Conservation (phyloP, 768 basidiomycete species). For the Termitomyces sp. region DNA sequence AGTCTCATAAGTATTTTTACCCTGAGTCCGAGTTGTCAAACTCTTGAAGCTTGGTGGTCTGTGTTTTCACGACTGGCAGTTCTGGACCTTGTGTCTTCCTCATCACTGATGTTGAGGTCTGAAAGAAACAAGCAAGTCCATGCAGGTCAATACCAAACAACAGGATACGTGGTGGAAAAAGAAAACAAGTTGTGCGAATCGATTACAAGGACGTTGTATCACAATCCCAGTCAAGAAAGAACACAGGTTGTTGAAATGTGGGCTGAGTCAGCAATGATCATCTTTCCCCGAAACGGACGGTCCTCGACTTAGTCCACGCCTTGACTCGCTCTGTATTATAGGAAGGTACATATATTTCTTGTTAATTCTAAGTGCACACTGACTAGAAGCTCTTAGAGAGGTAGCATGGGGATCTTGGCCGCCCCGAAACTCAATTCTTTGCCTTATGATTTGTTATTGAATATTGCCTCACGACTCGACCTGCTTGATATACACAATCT, state of each 20-base stretch:
- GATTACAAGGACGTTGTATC: not conserved
- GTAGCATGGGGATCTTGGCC: conserved; percentile 3
- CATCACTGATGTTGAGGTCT: not conserved
- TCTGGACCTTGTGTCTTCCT: not conserved
- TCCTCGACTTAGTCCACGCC: not conserved
- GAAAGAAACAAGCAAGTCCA: not conserved
- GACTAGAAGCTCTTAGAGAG: not conserved
- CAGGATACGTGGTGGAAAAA: not conserved
- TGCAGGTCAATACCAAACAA: not conserved
- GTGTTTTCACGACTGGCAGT: no score
- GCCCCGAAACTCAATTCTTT: conserved; percentile 30
- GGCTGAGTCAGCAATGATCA: conserved; percentile 3
- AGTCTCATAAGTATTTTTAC: not conserved
- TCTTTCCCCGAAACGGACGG: not conserved
- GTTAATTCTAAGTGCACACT: not conserved
- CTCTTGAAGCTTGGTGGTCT: not conserved
- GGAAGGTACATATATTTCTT: not conserved
- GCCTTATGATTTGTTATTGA: conserved; percentile 67
- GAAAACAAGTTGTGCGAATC: not conserved
- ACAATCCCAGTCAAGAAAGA: not conserved
- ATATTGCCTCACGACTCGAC: conserved; percentile 59
- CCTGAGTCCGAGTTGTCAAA: not conserved
- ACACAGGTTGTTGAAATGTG: not conserved
- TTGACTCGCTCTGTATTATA: no score
- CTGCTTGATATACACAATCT: conserved; percentile 54